phyloP scores from a whole-genome alignment of 1,284 basidiomycete species.

The Malassezia caprae region DNA sequence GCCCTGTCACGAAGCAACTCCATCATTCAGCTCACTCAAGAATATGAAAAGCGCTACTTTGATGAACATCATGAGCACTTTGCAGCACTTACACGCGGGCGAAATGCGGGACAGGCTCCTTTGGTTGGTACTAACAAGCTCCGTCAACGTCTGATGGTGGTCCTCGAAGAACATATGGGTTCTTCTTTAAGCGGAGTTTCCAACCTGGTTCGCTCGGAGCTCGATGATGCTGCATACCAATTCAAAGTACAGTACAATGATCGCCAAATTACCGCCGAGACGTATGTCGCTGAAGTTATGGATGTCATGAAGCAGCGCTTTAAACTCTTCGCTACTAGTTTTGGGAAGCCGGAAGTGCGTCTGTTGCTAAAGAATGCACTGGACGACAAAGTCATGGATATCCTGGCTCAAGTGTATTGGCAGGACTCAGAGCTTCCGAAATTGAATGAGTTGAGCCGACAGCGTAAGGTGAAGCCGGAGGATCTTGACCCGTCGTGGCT shows the following conservation, averaged over 20 bases:
- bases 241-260: constrained; percentile 99
- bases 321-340: constrained; percentile 71
- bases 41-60: constrained; percentile 69
- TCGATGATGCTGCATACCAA: constrained; percentile 92
- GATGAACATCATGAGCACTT: constrained; percentile 63
- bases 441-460: constrained; percentile 62
- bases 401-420: constrained; percentile 96
- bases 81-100: constrained; percentile 50
- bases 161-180: constrained; percentile 93
- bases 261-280: constrained; percentile 82
- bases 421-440: constrained; percentile 71
- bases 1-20: constrained; percentile 36
- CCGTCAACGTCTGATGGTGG: constrained; percentile 80
- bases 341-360: constrained; percentile 80
- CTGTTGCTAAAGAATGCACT: constrained; percentile 78
- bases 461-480: constrained; percentile 58
- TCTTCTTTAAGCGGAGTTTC: constrained; percentile 87
- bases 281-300: constrained; percentile 93
- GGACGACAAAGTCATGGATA: constrained; percentile 91
- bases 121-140: constrained; percentile 83
- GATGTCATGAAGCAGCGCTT: constrained; percentile 84
- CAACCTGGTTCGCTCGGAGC: constrained; percentile 88
- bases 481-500: constrained; percentile 86
- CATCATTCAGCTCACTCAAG: constrained; percentile 56
- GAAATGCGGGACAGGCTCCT: constrained; percentile 51